Conservation (phyloP, 2,329 filamentous ascomycete species). For the Purpureocillium takamizusanense region DNA sequence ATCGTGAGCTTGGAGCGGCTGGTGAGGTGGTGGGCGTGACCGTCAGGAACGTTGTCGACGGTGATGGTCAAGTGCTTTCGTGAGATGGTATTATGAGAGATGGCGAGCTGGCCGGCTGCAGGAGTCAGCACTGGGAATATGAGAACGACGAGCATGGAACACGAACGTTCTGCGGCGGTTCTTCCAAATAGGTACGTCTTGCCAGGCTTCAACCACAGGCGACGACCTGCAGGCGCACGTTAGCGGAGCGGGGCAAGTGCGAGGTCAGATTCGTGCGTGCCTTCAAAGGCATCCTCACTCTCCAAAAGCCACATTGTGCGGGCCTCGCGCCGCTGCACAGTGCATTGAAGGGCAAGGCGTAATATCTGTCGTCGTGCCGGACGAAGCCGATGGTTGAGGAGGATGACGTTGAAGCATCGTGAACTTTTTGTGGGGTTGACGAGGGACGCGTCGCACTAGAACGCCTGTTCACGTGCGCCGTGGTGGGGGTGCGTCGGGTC, state of each 20-base stretch:
- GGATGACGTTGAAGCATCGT: neutral
- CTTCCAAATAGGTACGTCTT: constrained; percentile 81
- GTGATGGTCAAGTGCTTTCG: constrained; percentile 77
- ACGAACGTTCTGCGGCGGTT: constrained; percentile 55
- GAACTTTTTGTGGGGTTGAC: constrained; percentile 6
- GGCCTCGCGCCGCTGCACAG: no score
- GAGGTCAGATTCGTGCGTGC: constrained; percentile 14
- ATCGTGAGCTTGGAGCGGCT: constrained; percentile 63
- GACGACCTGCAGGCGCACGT: constrained; percentile 24
- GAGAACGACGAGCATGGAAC: neutral
- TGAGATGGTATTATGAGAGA: constrained; percentile 77
- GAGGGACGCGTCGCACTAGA: constrained; percentile 1
- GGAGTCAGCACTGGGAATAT: neutral
- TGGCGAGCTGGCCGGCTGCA: constrained; percentile 55
- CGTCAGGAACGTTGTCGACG: constrained; percentile 55
- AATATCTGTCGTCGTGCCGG: neutral
- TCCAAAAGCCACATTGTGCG: constrained; percentile 56
- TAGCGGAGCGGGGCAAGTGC: constrained; percentile 1
- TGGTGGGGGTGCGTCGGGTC: no score
- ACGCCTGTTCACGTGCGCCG: constrained; percentile 16
- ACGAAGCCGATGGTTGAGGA: constrained; percentile 1
- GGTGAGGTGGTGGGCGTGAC: constrained; percentile 56
- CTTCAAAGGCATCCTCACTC: constrained; percentile 44
- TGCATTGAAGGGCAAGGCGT: no score
- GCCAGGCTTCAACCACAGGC: constrained; percentile 77